phyloP scores from a whole-genome alignment of 805 yeast species.

The Starmerella sp. region DNA sequence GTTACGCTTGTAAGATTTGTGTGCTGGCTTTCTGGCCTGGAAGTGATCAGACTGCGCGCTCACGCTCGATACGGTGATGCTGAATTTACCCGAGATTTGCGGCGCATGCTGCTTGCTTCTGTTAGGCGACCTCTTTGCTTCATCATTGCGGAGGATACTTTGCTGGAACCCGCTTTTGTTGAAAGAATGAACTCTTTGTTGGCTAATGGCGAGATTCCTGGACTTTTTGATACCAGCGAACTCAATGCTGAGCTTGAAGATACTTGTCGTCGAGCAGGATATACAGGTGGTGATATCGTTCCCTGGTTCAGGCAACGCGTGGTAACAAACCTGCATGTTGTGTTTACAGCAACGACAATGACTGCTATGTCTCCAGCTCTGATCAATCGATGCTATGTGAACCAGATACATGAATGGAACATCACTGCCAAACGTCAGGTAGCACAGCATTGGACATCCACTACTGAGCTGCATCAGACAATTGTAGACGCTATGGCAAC shows the following conservation, averaged over 20 bases:
- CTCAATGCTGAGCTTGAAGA: slow-evolving; percentile 13
- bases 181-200: slow-evolving; percentile 89
- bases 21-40: slow-evolving; percentile 80
- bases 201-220: slow-evolving; percentile 89
- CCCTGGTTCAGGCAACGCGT: slow-evolving; percentile 63
- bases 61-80: slow-evolving; percentile 41
- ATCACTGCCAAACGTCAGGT: slow-evolving; percentile 10
- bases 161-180: slow-evolving; percentile 63
- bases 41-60: slow-evolving; percentile 47
- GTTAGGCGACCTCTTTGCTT: slow-evolving; percentile 39
- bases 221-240: slow-evolving; percentile 52
- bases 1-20: slow-evolving; percentile 68
- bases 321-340: slow-evolving; percentile 65
- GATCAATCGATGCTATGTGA: slow-evolving; percentile 76
- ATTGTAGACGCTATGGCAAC: slow-evolving; percentile 29
- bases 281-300: slow-evolving; percentile 42
- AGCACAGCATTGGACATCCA: slow-evolving; percentile 15
- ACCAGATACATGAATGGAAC: slow-evolving; percentile 86
- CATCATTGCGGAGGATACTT: slow-evolving; percentile 68
- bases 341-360: slow-evolving; percentile 53
- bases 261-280: slow-evolving; percentile 7
- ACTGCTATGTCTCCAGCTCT: slow-evolving; percentile 68
- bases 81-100: slow-evolving; percentile 59
- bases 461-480: slow-evolving; percentile 7
- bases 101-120: slow-evolving; percentile 39